Base-by-base conservation (phyloP, 179 eudicot genomes). In the Silene coronaria region DNA sequence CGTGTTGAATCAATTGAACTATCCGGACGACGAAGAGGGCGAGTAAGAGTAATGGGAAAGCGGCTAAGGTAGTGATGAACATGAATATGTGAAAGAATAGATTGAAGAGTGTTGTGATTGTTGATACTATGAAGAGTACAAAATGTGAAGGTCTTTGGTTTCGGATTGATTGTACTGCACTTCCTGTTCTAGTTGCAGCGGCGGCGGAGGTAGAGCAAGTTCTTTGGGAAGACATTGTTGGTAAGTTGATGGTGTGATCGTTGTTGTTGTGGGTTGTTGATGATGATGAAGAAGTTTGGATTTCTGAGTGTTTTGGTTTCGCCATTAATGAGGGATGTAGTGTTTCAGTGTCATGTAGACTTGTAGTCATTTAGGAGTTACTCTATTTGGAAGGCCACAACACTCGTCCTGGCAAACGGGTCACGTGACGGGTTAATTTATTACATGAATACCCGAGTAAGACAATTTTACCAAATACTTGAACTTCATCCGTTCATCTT, bases 1-100 rank as follows among this genome's bases (percentile, higher is more conserved):
- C 77, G 6, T 75, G 71, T 26, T 30, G 57, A 27, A 75, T 7
- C 22, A 75, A 12, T 13, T 64, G 77, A 2, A 63, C 45, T 64
- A 74, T 9, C 7, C 77, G 71, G 0, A 45, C 48, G 12, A 46
- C 53, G 5, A 36, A 1, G 8, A 67, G 71, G n/a, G 71, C 27
- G 5, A 67, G 0, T 36, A 67, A 67, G 7, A 67, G 24, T 24
- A 67, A 21, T n/a, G 71, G 71, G 46, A 67, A 67, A 4, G 71
- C 71, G 16, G 46, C 16, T 0, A 36, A 10, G 5, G 71, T 67
- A 3, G 71, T 36, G 12, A 67, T 67, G 71, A 67, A 67, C 2
- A 67, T 36, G 71, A 67, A 67, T 13, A 67, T 11, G 22, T 67
- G 71, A 3, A 34, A 67, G 16, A 67, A 22, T 3, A 67, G 6